phyloP scores from a whole-genome alignment of 169 alveolate species.

The Miamiensis avidus region DNA sequence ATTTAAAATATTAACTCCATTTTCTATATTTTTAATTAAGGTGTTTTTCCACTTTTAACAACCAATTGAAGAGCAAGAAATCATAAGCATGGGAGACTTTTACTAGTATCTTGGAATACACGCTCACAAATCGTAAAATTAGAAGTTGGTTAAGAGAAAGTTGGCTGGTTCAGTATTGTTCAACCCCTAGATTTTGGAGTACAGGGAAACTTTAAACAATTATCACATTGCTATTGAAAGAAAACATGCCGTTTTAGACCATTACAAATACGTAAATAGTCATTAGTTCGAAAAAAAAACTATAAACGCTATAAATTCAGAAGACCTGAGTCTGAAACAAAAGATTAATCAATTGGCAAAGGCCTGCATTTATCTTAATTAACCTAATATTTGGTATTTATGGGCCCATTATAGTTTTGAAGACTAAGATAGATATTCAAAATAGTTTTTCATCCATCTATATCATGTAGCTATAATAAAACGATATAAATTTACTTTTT shows the following conservation, averaged over 20 bases:
- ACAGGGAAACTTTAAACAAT: background rate
- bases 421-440: background rate
- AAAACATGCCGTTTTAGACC: background rate
- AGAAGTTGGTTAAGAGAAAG: background rate
- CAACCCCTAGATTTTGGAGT: background rate
- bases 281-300: background rate
- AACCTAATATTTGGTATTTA: background rate
- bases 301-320: background rate
- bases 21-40: background rate
- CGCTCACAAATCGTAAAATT: background rate
- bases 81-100: background rate
- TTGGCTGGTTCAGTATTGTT: background rate
- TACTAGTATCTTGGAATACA: background rate
- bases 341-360: background rate
- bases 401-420: background rate
- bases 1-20: too few relatives aligned
- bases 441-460: too few relatives aligned
- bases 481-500: too few relatives aligned
- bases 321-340: background rate
- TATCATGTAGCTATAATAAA: background rate
- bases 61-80: background rate
- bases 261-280: too few relatives aligned
- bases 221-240: background rate
- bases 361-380: background rate
- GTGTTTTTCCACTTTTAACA: background rate